A percentile compares a stretch with the other conserved stretches of the same genome.
Evolutionary conservation across 2,329 filamentous ascomycete genomes (phyloP).

Genomic region (Trichoderma sp.): DNA sequence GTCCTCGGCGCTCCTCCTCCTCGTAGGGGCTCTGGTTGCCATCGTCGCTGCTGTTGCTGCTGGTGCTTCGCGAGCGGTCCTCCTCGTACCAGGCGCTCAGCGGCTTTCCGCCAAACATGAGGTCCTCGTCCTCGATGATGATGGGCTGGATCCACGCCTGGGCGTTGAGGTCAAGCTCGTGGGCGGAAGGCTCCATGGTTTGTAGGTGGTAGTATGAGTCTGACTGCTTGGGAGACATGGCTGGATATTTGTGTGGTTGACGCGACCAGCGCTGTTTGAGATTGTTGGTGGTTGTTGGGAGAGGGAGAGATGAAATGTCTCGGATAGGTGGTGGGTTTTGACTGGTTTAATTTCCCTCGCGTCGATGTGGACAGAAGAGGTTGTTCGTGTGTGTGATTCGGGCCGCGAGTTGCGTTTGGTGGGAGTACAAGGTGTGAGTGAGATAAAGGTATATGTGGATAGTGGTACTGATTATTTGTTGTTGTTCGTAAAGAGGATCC

Average conservation of each 20-base stretch:
- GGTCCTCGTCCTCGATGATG: slow-evolving; percentile 60
- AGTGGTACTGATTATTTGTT: not conserved
- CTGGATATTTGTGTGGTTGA: not conserved
- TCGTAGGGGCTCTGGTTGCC: slow-evolving; percentile 31
- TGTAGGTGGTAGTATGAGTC: slow-evolving; percentile 28
- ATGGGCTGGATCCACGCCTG: slow-evolving; percentile 53
- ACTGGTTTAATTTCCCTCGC: not conserved
- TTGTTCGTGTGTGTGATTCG: not conserved
- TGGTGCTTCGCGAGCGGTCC: slow-evolving; percentile 34
- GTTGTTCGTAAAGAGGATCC: slow-evolving; percentile 15
- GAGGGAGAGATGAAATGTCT: not conserved
- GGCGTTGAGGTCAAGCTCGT: slow-evolving; percentile 35
- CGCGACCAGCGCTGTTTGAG: slow-evolving; percentile 15
- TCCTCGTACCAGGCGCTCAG: slow-evolving; percentile 61
- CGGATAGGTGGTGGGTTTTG: not conserved
- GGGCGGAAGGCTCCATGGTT: slow-evolving; percentile 34
- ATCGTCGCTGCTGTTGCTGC: slow-evolving; percentile 38
- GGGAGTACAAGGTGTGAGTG: not conserved
- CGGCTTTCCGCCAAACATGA: slow-evolving; percentile 60
- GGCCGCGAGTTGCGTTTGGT: not conserved
- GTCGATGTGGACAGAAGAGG: not conserved
- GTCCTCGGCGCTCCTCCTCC: slow-evolving; percentile 40
- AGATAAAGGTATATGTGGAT: not conserved
- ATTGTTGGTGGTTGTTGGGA: not conserved
- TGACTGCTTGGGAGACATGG: slow-evolving; percentile 13